Base-by-base conservation (phyloP, 495 filamentous ascomycete species). In the Annulohypoxylon moriforme region DNA sequence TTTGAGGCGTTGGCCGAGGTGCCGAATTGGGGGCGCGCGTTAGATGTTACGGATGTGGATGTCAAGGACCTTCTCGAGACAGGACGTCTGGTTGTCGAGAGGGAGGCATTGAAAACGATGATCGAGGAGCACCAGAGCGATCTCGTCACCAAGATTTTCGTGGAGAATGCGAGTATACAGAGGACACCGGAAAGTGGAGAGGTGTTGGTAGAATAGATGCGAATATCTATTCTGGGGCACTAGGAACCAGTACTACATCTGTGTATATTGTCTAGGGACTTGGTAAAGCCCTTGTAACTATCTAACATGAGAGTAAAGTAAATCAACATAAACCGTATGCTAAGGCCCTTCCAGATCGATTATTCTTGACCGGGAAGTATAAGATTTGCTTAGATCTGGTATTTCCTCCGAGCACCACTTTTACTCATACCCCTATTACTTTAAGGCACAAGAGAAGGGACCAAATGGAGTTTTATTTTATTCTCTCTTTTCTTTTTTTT, bases 11-110 rank as follows among this genome's bases (percentile, higher is more conserved):
- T 96, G 73, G 83, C 84, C 31, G 82, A 86, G 33, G 82, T 89
- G 55, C 84, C 86, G n/a, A 81, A 86, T 68, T 85, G 90, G 68
- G 93, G 91, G 10, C 87, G 87, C 64, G 89, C 90, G n/a, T 75
- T 92, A 78, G 84, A 86, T 69, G 82, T 88, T 63, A 80, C 79
- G 13, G 92, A 97, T 71, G 91, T 98, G 42, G 95, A 98, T 85
- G 94, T 98, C 42, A 98, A 97, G 86, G 91, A 97, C 81, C 79
- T 98, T 65, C 76, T 99, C 76, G 92, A 96, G 83, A 88, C 91
- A 42, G 92, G 91, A 44, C 86, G 93, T 65, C 81, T 98, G 71
- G 89, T 98, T 57, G 91, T 99, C 73, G 96, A 99, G 87, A 89
- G 89, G 81, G 79, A 81, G 64, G 95, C 94, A 46, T 83, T 99